Evolutionary conservation across 2,329 filamentous ascomycete genomes (phyloP).

Genomic region (Neonectria coccinea): DNA sequence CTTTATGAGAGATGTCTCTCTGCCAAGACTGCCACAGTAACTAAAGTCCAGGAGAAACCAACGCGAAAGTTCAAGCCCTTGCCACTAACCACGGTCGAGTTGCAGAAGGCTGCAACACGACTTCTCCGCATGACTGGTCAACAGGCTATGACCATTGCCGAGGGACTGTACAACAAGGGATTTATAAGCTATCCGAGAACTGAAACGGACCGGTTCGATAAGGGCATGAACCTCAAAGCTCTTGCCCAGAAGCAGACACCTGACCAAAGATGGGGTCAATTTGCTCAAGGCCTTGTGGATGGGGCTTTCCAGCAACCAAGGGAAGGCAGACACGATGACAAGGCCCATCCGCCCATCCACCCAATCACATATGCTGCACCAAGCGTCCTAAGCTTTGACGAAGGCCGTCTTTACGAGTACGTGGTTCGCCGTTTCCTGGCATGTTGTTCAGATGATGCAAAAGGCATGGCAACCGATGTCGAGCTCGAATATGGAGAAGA

Average conservation of each 20-base stretch:
- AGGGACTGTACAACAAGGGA: constrained; percentile 89
- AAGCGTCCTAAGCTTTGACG: constrained; percentile 71
- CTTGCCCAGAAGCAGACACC: constrained; percentile 87
- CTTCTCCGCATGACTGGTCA: constrained; percentile 93
- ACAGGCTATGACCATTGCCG: constrained; percentile 88
- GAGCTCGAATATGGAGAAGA: constrained; percentile 88
- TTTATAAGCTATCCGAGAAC: constrained; percentile 98
- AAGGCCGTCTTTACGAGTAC: constrained; percentile 89
- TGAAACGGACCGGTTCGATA: constrained; percentile 95
- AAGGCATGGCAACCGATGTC: constrained; percentile 86
- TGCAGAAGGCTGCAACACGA: constrained; percentile 93
- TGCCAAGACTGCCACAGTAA: constrained; percentile 82
- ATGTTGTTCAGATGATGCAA: constrained; percentile 94
- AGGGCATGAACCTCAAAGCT: constrained; percentile 83
- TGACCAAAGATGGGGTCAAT: constrained; percentile 81
- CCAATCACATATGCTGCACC: constrained; percentile 87
- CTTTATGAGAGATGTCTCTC: constrained; percentile 87
- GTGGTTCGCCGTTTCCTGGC: constrained; percentile 91
- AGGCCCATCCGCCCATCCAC: constrained; percentile 97
- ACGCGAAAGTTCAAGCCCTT: constrained; percentile 95
- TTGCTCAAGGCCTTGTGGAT: constrained; percentile 79
- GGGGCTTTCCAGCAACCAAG: constrained; percentile 86
- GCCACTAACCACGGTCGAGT: constrained; percentile 92
- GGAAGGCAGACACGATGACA: constrained; percentile 89
- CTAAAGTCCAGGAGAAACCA: constrained; percentile 88